These are phyloP conservation scores for Hypoxylon sp. DNA, from an alignment of 2,329 filamentous ascomycete species.

Conservation along the genomic window DNA sequence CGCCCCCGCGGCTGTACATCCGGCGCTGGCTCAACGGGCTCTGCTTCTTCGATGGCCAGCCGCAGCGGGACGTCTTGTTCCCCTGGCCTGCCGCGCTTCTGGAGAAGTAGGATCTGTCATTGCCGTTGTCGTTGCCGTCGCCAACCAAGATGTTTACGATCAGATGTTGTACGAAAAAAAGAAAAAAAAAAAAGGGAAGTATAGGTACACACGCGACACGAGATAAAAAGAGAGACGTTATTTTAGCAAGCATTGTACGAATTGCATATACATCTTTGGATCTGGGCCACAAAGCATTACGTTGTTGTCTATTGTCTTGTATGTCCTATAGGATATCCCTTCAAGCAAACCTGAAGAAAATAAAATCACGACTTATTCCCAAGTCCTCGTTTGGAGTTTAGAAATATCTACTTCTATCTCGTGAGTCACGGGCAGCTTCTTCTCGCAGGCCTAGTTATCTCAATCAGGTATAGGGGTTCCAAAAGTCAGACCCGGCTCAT, in stretches of 20 bases:
- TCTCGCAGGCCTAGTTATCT: too few species aligned
- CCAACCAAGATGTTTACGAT: neutral
- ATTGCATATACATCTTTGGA: neutral
- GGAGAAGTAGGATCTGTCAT: conserved; percentile 7
- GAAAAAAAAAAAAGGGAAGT: too few species aligned
- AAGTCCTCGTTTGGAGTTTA: too few species aligned
- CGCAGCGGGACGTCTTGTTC: conserved; percentile 43
- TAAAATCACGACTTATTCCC: too few species aligned
- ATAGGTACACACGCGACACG: neutral
- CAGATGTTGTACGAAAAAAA: neutral
- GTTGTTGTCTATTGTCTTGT: neutral
- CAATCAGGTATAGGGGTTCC: too few species aligned
- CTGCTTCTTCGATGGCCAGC: conserved; percentile 41
- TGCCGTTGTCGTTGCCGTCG: neutral
- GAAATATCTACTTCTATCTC: too few species aligned
- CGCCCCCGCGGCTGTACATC: conserved; percentile 43
- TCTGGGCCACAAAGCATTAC: neutral
- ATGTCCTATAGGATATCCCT: neutral
- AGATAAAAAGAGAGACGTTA: neutral
- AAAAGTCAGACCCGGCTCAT: too few species aligned
- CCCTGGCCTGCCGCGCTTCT: conserved; percentile 46
- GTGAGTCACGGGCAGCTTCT: too few species aligned
- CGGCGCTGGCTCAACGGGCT: conserved; percentile 50
- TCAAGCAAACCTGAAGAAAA: neutral
- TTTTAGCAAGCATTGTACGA: neutral